A percentile compares a stretch with the other conserved stretches of the same genome.
Evolutionary conservation across 2,329 filamentous ascomycete genomes (phyloP).

Genomic region (Aspergillus pseudotamarii): DNA sequence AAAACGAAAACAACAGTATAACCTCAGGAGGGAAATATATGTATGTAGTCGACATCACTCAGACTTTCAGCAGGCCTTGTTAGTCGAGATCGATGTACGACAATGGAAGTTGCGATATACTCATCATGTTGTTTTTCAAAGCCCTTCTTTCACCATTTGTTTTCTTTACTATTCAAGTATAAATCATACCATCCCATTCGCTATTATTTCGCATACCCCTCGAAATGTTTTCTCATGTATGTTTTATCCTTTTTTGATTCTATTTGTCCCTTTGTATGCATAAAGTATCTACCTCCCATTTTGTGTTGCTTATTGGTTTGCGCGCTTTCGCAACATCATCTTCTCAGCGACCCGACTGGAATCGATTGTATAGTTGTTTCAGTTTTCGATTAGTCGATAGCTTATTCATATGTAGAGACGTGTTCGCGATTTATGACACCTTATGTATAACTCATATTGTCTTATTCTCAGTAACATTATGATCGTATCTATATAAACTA

Average conservation of each 20-base stretch:
- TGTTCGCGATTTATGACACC: conserved; percentile 1
- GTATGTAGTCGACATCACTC: not conserved
- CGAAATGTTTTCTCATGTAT: conserved; percentile 29
- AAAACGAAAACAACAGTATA: not conserved
- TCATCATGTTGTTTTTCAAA: not conserved
- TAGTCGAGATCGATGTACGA: conserved; percentile 10
- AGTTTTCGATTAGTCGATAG: not conserved
- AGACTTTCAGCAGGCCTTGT: conserved; percentile 20
- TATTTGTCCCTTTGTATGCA: conserved; percentile 7
- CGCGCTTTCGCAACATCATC: not conserved
- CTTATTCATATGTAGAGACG: conserved; percentile 8
- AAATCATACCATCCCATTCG: conserved; percentile 11
- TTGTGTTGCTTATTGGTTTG: conserved; percentile 1
- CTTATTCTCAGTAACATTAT: conserved; percentile 1
- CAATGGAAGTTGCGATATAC: conserved; percentile 1
- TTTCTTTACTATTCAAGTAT: conserved; percentile 13
- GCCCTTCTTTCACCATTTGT: not conserved
- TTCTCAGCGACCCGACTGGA: conserved; percentile 13
- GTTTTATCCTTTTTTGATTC: conserved; percentile 9
- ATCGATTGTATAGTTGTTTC: conserved; percentile 15
- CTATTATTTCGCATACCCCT: conserved; percentile 18
- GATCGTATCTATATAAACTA: conserved; percentile 10
- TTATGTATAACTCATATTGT: not conserved
- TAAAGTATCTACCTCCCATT: not conserved
- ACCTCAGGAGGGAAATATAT: not conserved